These are phyloP conservation scores for Phytomonas sp. DNA, from an alignment of 208 protist species.

Conservation along the genomic window DNA sequence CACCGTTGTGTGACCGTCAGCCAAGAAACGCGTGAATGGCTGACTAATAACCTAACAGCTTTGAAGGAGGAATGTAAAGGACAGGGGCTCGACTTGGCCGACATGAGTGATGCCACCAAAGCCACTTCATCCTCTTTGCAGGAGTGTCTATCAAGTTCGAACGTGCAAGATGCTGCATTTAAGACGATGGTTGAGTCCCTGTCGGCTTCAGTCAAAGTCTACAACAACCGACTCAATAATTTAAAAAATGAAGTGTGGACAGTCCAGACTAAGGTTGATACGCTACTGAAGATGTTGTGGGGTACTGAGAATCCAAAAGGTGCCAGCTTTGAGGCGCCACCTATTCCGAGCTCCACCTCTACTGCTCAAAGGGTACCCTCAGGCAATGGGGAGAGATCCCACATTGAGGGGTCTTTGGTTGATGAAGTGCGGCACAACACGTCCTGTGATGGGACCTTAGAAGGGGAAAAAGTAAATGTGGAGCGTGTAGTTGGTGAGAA, in stretches of 20 bases:
- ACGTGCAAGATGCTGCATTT: conserved; percentile 57
- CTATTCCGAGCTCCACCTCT: conserved; percentile 14
- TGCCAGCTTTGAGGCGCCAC: conserved; percentile 51
- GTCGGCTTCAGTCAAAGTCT: conserved; percentile 76
- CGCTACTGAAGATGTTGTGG: conserved; percentile 75
- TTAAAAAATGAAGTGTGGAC: conserved; percentile 80
- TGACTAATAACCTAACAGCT: conserved; percentile 70
- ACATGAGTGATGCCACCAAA: conserved; percentile 83
- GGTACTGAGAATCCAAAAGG: conserved; percentile 57
- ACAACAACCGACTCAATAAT: conserved; percentile 71
- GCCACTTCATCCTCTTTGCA: conserved; percentile 46
- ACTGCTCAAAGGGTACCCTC: conserved; percentile 61
- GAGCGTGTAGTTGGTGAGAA: conserved; percentile 75
- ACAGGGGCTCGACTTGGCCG: conserved; percentile 74
- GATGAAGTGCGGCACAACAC: background rate
- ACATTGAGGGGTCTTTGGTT: background rate
- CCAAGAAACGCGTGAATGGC: conserved; percentile 35
- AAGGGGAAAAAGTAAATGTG: conserved; percentile 7
- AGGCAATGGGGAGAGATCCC: conserved; percentile 38
- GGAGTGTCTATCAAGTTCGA: conserved; percentile 31
- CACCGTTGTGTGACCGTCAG: conserved; percentile 26
- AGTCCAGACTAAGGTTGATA: conserved; percentile 70
- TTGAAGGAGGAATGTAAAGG: conserved; percentile 85
- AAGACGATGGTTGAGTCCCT: conserved; percentile 70
- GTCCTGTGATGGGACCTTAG: background rate